Conservation (phyloP, 2,329 filamentous ascomycete genomes). For the Cladorrhinum sp. region DNA sequence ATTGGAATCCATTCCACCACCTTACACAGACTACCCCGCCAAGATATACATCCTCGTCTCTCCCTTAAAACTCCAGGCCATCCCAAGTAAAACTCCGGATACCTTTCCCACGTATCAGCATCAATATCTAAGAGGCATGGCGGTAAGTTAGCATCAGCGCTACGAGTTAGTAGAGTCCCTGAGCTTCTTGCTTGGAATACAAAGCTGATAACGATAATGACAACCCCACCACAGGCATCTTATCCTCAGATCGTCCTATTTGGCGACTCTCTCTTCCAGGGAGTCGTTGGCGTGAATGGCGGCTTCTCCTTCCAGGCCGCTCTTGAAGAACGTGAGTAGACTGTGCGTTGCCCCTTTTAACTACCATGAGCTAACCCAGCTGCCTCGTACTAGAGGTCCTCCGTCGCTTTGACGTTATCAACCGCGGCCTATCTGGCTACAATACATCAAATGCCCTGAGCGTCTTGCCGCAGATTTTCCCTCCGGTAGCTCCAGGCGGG, state of each 20-base stretch:
- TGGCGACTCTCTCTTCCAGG: slow-evolving; percentile 84
- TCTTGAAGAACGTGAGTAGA: slow-evolving; percentile 62
- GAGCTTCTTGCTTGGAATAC: neutral
- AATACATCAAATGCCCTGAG: slow-evolving; percentile 72
- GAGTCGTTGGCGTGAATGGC: slow-evolving; percentile 55
- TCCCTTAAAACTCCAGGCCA: neutral
- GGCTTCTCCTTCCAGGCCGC: slow-evolving; percentile 74
- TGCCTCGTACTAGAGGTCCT: slow-evolving; percentile 57
- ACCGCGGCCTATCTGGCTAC: slow-evolving; percentile 84
- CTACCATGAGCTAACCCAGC: slow-evolving; percentile 2
- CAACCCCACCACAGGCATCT: slow-evolving; percentile 38
- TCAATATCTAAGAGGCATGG: slow-evolving; percentile 14
- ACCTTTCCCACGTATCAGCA: neutral
- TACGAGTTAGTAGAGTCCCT: neutral
- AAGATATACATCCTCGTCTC: neutral
- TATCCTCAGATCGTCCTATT: slow-evolving; percentile 80
- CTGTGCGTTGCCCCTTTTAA: too few relatives aligned
- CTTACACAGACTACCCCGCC: neutral
- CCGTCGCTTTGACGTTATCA: slow-evolving; percentile 79
- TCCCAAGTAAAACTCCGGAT: neutral
- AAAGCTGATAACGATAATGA: slow-evolving; percentile 11
- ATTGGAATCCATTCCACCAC: neutral
- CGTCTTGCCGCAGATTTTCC: slow-evolving; percentile 68
- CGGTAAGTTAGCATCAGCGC: slow-evolving; percentile 18
- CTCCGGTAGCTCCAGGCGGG: slow-evolving; percentile 55